phyloP scores from a whole-genome alignment of 1,284 basidiomycete species.

The Anthracocystis setariae region DNA sequence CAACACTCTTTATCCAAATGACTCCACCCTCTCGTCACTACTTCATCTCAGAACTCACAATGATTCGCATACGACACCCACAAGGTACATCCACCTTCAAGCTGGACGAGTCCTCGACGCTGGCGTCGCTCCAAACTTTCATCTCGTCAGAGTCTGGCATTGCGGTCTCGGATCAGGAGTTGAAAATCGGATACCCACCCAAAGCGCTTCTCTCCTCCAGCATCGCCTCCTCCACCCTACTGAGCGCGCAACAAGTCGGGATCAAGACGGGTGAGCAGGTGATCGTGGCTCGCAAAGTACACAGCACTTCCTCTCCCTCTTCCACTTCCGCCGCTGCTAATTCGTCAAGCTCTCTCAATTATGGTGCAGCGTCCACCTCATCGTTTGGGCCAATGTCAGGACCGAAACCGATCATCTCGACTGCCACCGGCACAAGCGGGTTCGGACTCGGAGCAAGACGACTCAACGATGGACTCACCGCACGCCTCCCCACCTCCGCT shows the following conservation, averaged over 20 bases:
- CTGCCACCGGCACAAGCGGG: slow-evolving; percentile 13
- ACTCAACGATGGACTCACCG: slow-evolving; percentile 23
- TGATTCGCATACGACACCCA: slow-evolving; percentile 48
- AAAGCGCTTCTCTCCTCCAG: slow-evolving; percentile 12
- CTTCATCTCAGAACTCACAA: background rate
- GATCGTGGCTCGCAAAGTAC: slow-evolving; percentile 24
- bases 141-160: slow-evolving; percentile 26
- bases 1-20: slow-evolving; percentile 16
- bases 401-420: slow-evolving; percentile 20
- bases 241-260: slow-evolving; percentile 10
- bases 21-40: too few species aligned
- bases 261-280: slow-evolving; percentile 46
- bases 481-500: slow-evolving; percentile 6
- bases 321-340: background rate
- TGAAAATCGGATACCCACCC: slow-evolving; percentile 50
- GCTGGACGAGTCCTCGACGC: slow-evolving; percentile 14
- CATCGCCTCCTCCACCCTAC: background rate
- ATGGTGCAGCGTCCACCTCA: slow-evolving; percentile 1
- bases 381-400: slow-evolving; percentile 23
- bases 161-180: slow-evolving; percentile 29
- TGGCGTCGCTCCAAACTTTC: slow-evolving; percentile 18
- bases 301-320: background rate
- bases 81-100: slow-evolving; percentile 39
- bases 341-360: background rate
- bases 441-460: slow-evolving; percentile 23